Base-by-base conservation (phyloP, 495 filamentous ascomycete species). In the Sordaria brevicollis region DNA sequence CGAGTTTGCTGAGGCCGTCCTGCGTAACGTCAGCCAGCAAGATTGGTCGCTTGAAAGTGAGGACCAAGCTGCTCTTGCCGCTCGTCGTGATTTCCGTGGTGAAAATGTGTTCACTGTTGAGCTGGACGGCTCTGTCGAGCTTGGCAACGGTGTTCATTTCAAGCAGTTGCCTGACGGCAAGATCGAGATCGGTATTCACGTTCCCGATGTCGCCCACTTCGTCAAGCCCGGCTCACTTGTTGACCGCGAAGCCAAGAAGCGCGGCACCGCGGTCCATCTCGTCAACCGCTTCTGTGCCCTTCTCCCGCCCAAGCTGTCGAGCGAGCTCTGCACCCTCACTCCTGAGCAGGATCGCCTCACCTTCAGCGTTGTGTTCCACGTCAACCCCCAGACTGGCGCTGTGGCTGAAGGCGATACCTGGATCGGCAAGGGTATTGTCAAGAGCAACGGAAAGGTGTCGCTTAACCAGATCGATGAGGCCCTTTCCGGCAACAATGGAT, bases 241-340 rank as follows among this genome's bases (percentile, higher is more conserved):
- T 36, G 95, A 99, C 76, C 91, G 95, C 54, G 95, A 99, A 82
- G 95, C 95, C 1, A 97, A 96, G 87, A 99, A 99, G 84, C 91
- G 95, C 35, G 96, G 94, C 69, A 98, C 95, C 67, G 94, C 92
- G 38, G 95, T 99, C 17, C 93, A 98, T 74, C 83, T 99, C 67
- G 90, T 96, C 79, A 94, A 97, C 81, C 88, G 93, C 31, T 88
- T 91, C 68, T 97, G 97, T 76, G 92, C 94, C 72, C 87, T 99
- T 87, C 87, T 99, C 62, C 95, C 95, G 17, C 84, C 91, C 0
- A 92, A 89, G 77, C 84, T 99, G 68, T 90, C 93, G 9, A 86
- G 88, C 41, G 94, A 97, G 67, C 83, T 98, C 66, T 95, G 93
- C 83, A 93, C 94, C 67, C 82, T 99, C 71, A 89, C 87, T 65